Base-by-base conservation (phyloP, 345 rosid genomes). In the Leavenworthia alabamica region DNA sequence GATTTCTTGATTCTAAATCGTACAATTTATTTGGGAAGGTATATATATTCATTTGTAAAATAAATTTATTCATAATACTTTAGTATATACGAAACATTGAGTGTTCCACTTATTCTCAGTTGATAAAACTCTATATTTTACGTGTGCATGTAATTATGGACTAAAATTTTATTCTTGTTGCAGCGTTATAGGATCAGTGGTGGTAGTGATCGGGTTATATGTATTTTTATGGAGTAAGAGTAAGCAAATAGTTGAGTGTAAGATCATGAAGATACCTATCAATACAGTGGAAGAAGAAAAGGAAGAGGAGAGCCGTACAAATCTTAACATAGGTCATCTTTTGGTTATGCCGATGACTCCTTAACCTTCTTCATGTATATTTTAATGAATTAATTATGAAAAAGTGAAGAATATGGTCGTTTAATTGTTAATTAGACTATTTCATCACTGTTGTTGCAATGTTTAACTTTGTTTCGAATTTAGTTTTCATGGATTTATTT, bases 301-400 rank as follows among this genome's bases (percentile, higher is more conserved):
- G 35, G 71, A 64, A 72, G 75, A 72, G 33, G 65, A 48, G 49
- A 9, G 2, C 28, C 40, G 16, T 47, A 44, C 57, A 44, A 61
- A 53, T 35, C 10, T 27, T 44, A 49, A 49, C 32, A 65, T 14
- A 44, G 67, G 61, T 19, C 62, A 39, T 4, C 37, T 43, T 43
- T 51, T 72, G 56, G 71, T 53, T 59, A 57, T 59, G 11, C 76
- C 76, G 8, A 65, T 72, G 76, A 72, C 76, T 44, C 76, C 76
- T 65, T 72, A 17, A 72, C 56, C 44, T 45, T 51, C 43, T 39
- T 39, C 44, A 45, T 35, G 55, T 47, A 43, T 32, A 3, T 45
- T 23, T 27, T 45, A 27, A 46, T 28, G 56, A 27, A 56, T 28
- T 48, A 35, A 33, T 20, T 16, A 2, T 24, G 14, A 24, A 33